Percentiles rank a stretch among this genome's conserved stretches.
These are phyloP conservation scores for Sporodiniella umbellata DNA, from an alignment of 371 early-diverging fungal species.

Conservation along the genomic window DNA sequence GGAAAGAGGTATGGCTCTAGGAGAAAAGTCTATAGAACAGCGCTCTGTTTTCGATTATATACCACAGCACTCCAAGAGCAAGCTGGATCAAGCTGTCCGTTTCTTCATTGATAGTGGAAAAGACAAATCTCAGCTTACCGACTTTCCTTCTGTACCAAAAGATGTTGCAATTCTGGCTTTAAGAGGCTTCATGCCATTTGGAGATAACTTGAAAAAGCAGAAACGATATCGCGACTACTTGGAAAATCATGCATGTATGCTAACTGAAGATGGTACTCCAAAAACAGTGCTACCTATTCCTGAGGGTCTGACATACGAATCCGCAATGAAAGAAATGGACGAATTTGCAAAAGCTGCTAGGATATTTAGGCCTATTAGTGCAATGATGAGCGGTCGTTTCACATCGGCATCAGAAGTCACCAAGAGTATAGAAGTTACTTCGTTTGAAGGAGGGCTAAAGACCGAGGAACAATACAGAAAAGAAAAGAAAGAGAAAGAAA, in stretches of 20 bases:
- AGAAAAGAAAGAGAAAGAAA: slow-evolving; percentile 32
- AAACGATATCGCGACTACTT: slow-evolving; percentile 73
- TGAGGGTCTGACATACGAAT: slow-evolving; percentile 51
- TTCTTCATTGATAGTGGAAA: slow-evolving; percentile 22
- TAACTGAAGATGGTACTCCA: slow-evolving; percentile 30
- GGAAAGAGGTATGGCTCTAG: slow-evolving; percentile 62
- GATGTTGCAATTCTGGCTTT: slow-evolving; percentile 70
- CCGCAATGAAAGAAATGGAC: slow-evolving; percentile 63
- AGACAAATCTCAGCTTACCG: slow-evolving; percentile 30
- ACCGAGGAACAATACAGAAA: slow-evolving; percentile 43
- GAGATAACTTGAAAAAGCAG: slow-evolving; percentile 71
- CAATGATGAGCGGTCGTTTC: slow-evolving; percentile 80
- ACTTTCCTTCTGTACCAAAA: slow-evolving; percentile 59
- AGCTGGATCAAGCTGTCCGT: slow-evolving; percentile 56
- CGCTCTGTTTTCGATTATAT: slow-evolving; percentile 80
- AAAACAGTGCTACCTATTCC: slow-evolving; percentile 35
- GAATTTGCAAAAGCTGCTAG: slow-evolving; percentile 84
- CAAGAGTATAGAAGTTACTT: slow-evolving; percentile 23
- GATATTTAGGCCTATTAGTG: slow-evolving; percentile 75
- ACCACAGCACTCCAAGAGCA: slow-evolving; percentile 61
- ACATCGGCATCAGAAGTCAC: slow-evolving; percentile 49
- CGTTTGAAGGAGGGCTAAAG: slow-evolving; percentile 54
- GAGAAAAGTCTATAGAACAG: slow-evolving; percentile 67
- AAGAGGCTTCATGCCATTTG: slow-evolving; percentile 86
- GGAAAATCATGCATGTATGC: slow-evolving; percentile 59